Conservation (phyloP, 805 yeast genomes). For the Candida easanensis region DNA sequence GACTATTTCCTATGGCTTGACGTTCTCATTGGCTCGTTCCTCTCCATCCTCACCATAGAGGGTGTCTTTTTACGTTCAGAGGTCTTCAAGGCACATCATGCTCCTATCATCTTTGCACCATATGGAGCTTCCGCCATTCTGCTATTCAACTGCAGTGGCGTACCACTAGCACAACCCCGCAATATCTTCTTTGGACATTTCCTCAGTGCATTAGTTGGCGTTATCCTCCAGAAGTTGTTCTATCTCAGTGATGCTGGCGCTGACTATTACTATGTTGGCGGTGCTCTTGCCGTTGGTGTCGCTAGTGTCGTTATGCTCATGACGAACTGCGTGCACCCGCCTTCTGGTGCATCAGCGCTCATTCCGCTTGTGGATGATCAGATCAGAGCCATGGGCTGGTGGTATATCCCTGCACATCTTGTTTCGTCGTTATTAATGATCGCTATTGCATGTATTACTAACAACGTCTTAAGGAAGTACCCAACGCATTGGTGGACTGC, state of each 20-base stretch:
- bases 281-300: slow-evolving; percentile 54
- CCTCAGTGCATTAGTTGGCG: slow-evolving; percentile 49
- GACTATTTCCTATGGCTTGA: slow-evolving; percentile 47
- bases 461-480: slow-evolving; percentile 50
- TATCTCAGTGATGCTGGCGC: slow-evolving; percentile 37
- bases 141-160: slow-evolving; percentile 50
- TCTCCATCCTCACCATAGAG: slow-evolving; percentile 44
- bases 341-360: slow-evolving; percentile 69
- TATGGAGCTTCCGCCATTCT: slow-evolving; percentile 65
- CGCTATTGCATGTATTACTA: slow-evolving; percentile 48
- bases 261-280: slow-evolving; percentile 53
- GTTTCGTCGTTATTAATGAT: slow-evolving; percentile 47
- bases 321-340: slow-evolving; percentile 62
- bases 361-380: slow-evolving; percentile 48
- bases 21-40: slow-evolving; percentile 41
- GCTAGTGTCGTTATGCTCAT: slow-evolving; percentile 53
- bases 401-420: slow-evolving; percentile 56
- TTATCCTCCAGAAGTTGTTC: slow-evolving; percentile 49
- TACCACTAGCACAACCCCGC: slow-evolving; percentile 66
- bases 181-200: slow-evolving; percentile 57
- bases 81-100: slow-evolving; percentile 37
- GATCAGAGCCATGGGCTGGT: slow-evolving; percentile 57
- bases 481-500: slow-evolving; percentile 60
- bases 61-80: slow-evolving; percentile 40
- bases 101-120: slow-evolving; percentile 50